Evolutionary conservation across 1,284 basidiomycete genomes (phyloP).

Genomic region (Megacollybia platyphylla): DNA sequence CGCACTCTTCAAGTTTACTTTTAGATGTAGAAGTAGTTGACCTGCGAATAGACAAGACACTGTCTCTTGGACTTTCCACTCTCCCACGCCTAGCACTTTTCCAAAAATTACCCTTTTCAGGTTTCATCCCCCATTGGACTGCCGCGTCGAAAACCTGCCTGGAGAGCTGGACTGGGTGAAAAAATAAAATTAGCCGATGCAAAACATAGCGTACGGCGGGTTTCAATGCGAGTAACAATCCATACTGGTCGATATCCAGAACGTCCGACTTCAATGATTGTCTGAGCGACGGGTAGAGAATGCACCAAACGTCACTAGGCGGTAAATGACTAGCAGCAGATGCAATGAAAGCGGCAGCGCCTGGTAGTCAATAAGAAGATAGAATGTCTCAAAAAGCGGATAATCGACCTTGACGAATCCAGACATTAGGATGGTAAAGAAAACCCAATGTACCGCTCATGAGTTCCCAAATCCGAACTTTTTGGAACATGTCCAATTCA

Average conservation of each 20-base stretch:
- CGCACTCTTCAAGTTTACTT: slow-evolving; percentile 66
- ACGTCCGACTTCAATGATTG: slow-evolving; percentile 83
- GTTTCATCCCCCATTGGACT: slow-evolving; percentile 78
- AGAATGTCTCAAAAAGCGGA: neutral
- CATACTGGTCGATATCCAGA: slow-evolving; percentile 62
- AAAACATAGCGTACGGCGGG: slow-evolving; percentile 46
- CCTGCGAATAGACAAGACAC: slow-evolving; percentile 49
- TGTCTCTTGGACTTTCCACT: slow-evolving; percentile 56
- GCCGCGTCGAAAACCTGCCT: slow-evolving; percentile 79
- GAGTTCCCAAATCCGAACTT: slow-evolving; percentile 90
- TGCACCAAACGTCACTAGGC: slow-evolving; percentile 88
- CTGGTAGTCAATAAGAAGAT: slow-evolving; percentile 21
- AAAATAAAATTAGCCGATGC: slow-evolving; percentile 2
- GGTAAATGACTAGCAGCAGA: slow-evolving; percentile 73
- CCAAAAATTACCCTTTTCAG: slow-evolving; percentile 72
- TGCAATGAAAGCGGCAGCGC: slow-evolving; percentile 78
- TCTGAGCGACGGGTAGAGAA: slow-evolving; percentile 84
- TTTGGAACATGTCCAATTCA: slow-evolving; percentile 78
- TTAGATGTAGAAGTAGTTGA: slow-evolving; percentile 31
- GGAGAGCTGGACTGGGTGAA: slow-evolving; percentile 37
- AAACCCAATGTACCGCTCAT: slow-evolving; percentile 82
- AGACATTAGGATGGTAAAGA: slow-evolving; percentile 91
- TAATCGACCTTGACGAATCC: slow-evolving; percentile 67
- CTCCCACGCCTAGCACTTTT: slow-evolving; percentile 39
- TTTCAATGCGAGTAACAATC: slow-evolving; percentile 65